A percentile compares a stretch with the other conserved stretches of the same genome.
Evolutionary conservation across 1,284 basidiomycete species (phyloP).

Genomic region (Tilletia caries): DNA sequence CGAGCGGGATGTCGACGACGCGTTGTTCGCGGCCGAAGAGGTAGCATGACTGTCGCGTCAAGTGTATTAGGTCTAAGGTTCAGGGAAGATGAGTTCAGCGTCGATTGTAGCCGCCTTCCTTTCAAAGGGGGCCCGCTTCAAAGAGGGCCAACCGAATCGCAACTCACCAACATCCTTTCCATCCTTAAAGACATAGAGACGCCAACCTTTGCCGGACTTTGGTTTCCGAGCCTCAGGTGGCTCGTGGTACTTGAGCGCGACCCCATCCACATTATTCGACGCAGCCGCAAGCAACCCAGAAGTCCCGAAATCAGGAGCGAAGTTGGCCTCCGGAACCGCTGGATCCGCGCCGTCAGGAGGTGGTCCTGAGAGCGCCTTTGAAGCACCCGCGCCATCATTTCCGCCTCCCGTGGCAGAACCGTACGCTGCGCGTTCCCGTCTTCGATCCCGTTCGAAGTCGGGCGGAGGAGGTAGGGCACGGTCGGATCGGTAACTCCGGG

Average conservation of each 20-base stretch:
- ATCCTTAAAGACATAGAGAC: constrained; percentile 95
- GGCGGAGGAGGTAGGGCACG: neutral
- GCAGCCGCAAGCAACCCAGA: constrained; percentile 89
- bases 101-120: neutral
- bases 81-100: neutral
- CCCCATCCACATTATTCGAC: constrained; percentile 66
- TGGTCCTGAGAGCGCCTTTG: neutral
- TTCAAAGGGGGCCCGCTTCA: neutral
- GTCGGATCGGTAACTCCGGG: too few species aligned
- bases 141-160: neutral
- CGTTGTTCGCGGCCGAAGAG: constrained; percentile 79
- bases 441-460: constrained; percentile 11
- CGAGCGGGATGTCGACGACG: constrained; percentile 72
- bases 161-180: constrained; percentile 81
- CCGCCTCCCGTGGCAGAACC: neutral
- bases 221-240: constrained; percentile 96
- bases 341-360: neutral
- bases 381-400: neutral
- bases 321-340: constrained; percentile 20
- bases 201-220: constrained; percentile 69
- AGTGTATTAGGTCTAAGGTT: constrained; percentile 74
- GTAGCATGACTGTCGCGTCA: constrained; percentile 88
- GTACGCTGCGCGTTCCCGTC: neutral
- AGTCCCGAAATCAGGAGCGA: constrained; percentile 75
- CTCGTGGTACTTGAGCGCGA: constrained; percentile 95